Conservation (phyloP, 345 rosid species). For the Passiflora organensis region DNA sequence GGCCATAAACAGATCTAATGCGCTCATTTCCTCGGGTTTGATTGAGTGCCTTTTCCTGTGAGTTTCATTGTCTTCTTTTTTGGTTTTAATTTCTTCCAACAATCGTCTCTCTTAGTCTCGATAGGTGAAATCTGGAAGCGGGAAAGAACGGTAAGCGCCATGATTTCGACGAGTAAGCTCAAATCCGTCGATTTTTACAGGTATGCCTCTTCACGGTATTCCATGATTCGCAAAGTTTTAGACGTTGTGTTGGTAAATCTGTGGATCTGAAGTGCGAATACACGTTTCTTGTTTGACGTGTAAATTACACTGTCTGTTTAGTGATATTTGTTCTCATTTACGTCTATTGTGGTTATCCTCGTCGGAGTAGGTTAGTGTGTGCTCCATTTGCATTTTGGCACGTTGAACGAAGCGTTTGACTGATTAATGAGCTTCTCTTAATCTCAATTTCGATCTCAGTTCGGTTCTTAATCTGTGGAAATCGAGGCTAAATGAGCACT, state of each 20-base stretch:
- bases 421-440: too few species aligned
- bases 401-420: too few species aligned
- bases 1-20: background rate
- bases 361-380: too few species aligned
- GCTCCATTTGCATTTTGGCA: too few species aligned
- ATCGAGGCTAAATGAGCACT: too few species aligned
- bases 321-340: too few species aligned
- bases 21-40: slow-evolving; percentile 1
- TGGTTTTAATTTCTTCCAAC: background rate
- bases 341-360: too few species aligned
- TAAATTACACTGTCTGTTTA: too few species aligned
- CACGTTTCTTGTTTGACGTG: background rate
- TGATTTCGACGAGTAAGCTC: slow-evolving; percentile 27
- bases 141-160: background rate
- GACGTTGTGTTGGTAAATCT: background rate
- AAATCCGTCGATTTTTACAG: slow-evolving; percentile 37
- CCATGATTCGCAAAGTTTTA: background rate
- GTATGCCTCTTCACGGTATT: slow-evolving; percentile 2
- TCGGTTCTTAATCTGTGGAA: too few species aligned
- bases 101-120: background rate
- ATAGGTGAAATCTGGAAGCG: background rate
- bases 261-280: slow-evolving; percentile 5
- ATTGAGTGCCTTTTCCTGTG: background rate
- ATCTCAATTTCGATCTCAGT: too few species aligned
- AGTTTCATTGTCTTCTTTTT: too few species aligned